A percentile compares a stretch with the other conserved stretches of the same genome.
Conservation (phyloP, 192 early-diverging fungal species). For the Phycomyces nitens region DNA sequence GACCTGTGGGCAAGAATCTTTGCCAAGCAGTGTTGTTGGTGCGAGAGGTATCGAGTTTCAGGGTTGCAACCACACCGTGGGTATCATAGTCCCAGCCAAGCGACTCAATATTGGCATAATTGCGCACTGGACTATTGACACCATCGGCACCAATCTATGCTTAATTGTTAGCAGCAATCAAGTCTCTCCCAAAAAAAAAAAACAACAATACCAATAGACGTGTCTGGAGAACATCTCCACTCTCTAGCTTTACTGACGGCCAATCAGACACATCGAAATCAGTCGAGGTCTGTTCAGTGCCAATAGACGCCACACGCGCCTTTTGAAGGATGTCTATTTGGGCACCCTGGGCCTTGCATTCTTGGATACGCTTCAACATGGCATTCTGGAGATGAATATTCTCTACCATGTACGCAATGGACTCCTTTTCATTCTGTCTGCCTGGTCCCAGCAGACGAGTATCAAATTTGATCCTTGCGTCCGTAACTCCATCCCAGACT, state of each 20-base stretch:
- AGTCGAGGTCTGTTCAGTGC: not conserved
- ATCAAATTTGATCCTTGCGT: conserved; percentile 65
- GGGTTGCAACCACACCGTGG: conserved; percentile 83
- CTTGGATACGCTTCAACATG: conserved; percentile 50
- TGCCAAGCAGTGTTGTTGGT: conserved; percentile 83
- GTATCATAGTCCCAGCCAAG: conserved; percentile 86
- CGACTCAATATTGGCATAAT: conserved; percentile 75
- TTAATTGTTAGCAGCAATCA: not conserved
- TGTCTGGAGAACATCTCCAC: conserved; percentile 57
- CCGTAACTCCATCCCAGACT: conserved; percentile 76
- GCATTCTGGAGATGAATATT: conserved; percentile 78
- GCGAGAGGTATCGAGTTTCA: conserved; percentile 51
- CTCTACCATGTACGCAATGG: conserved; percentile 86
- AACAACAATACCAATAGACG: conserved; percentile 82
- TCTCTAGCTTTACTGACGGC: conserved; percentile 70
- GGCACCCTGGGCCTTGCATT: conserved; percentile 29
- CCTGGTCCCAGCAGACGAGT: conserved; percentile 31
- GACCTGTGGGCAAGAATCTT: conserved; percentile 91
- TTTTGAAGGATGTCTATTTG: conserved; percentile 66
- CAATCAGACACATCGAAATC: conserved; percentile 51
- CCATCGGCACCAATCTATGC: conserved; percentile 86
- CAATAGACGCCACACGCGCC: conserved; percentile 56
- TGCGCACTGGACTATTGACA: conserved; percentile 78
- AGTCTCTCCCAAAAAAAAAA: too few relatives aligned
- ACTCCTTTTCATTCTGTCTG: conserved; percentile 11